Evolutionary conservation across 139 green algal species (phyloP).

Genomic region (Raphidocelis subcapitata): DNA sequence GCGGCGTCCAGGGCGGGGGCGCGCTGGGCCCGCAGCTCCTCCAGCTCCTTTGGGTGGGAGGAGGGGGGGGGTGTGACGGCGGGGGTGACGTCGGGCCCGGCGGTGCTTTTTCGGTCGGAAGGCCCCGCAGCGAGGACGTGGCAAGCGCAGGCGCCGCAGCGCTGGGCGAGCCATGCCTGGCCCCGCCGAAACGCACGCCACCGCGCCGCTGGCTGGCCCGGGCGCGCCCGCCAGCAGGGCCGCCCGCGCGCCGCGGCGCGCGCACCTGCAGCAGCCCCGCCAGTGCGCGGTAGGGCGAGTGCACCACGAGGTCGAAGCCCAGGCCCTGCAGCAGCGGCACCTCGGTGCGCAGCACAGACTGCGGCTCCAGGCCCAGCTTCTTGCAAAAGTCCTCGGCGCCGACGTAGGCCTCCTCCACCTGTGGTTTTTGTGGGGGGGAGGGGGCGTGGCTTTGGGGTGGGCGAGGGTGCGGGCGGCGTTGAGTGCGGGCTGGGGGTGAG

Average conservation of each 20-base stretch:
- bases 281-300: slow-evolving; percentile 66
- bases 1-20: slow-evolving; percentile 1
- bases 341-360: slow-evolving; percentile 50
- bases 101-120: not conserved
- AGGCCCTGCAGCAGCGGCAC: slow-evolving; percentile 62
- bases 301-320: slow-evolving; percentile 78
- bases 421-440: no score
- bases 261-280: slow-evolving; percentile 58
- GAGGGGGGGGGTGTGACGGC: not conserved
- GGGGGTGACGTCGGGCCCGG: not conserved
- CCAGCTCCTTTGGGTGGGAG: not conserved
- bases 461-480: no score
- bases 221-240: not conserved
- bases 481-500: no score
- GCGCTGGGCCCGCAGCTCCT: slow-evolving; percentile 16
- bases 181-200: not conserved
- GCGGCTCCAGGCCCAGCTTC: slow-evolving; percentile 28
- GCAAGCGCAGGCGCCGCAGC: not conserved
- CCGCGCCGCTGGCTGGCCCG: not conserved
- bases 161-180: not conserved
- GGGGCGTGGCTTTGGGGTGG: no score
- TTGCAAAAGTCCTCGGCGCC: slow-evolving; percentile 64
- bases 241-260: not conserved
- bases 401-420: slow-evolving; percentile 83
- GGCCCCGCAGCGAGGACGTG: not conserved